phyloP scores from a whole-genome alignment of 2,329 filamentous ascomycete species.

The Colletotrichum sp. region DNA sequence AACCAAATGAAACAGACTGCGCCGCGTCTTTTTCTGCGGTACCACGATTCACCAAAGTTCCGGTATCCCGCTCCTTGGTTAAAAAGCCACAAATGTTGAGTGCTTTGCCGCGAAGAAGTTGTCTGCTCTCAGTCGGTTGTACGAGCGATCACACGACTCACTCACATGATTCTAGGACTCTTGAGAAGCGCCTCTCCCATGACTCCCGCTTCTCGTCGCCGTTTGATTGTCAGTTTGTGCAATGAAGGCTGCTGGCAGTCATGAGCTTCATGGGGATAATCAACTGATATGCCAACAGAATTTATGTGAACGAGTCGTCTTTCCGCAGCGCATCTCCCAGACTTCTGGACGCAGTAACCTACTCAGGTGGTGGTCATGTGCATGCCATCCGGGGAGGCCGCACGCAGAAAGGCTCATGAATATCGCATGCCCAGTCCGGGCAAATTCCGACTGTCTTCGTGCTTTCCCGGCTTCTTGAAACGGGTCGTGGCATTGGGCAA shows the following conservation, averaged over 20 bases:
- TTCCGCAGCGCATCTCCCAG: neutral
- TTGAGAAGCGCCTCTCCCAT: neutral
- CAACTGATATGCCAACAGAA: neutral
- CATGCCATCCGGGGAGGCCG: neutral
- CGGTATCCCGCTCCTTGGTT: neutral
- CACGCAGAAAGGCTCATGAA: neutral
- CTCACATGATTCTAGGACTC: rapidly evolving
- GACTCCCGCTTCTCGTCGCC: neutral
- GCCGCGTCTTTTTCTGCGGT: neutral
- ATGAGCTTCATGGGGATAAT: neutral
- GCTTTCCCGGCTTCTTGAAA: neutral
- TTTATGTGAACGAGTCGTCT: neutral
- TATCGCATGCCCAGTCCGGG: neutral
- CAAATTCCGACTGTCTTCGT: neutral
- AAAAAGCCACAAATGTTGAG: too few relatives aligned
- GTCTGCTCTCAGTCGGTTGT: neutral
- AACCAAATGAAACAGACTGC: neutral
- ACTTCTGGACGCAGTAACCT: neutral
- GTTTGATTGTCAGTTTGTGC: rapidly evolving
- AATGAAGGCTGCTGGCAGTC: neutral
- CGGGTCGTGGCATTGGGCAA: neutral
- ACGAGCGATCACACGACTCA: neutral
- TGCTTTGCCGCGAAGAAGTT: neutral
- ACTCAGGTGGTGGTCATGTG: neutral
- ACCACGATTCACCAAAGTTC: neutral